Conservation (phyloP, 257 asterid genomes). For the Plantago elongata region DNA sequence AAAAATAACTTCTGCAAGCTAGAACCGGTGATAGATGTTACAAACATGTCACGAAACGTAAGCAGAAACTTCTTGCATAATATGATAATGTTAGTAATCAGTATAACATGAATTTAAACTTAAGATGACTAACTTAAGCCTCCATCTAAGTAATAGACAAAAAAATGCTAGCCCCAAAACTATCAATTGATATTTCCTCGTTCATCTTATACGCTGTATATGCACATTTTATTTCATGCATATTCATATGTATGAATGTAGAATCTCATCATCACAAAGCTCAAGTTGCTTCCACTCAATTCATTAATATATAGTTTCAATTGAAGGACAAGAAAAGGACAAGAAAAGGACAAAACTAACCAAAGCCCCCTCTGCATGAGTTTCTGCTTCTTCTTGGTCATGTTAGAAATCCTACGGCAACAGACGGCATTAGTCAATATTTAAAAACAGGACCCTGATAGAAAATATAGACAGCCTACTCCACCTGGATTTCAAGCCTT, state of each 20-base stretch:
- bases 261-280: no score
- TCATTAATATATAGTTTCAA: no score
- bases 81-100: no score
- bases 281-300: no score
- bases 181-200: no score
- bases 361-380: slow-evolving; percentile 54
- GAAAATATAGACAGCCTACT: slow-evolving; percentile 9
- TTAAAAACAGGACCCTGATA: background rate
- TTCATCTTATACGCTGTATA: no score
- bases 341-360: slow-evolving; percentile 42
- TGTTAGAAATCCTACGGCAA: slow-evolving; percentile 48
- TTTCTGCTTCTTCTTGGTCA: slow-evolving; percentile 68
- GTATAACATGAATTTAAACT: background rate
- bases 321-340: background rate
- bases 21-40: slow-evolving; percentile 24
- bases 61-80: no score
- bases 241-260: no score
- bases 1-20: slow-evolving; percentile 82
- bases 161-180: no score
- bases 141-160: background rate
- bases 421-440: slow-evolving; percentile 2
- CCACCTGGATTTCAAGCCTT: slow-evolving; percentile 68
- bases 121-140: background rate
- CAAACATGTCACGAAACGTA: background rate
- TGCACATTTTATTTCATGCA: no score